Evolutionary conservation across 257 asterid species (phyloP).

Genomic region (Datura wrightii): DNA sequence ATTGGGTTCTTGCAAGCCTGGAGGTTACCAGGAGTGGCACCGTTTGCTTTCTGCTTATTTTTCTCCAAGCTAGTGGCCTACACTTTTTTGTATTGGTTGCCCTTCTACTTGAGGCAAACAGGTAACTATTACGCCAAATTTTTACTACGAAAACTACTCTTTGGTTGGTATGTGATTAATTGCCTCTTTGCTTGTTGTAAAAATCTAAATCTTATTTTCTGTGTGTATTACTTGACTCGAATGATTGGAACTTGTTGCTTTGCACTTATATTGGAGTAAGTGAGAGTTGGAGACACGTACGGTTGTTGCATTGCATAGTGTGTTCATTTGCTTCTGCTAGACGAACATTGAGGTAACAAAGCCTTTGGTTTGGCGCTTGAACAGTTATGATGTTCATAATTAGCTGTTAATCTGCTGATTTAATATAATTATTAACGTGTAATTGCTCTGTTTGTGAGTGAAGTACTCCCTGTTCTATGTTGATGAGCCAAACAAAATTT

Average conservation of each 20-base stretch:
- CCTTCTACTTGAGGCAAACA: slow-evolving; percentile 90
- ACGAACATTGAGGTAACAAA: background rate
- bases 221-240: background rate
- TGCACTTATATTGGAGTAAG: background rate
- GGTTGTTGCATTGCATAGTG: background rate
- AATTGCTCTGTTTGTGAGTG: background rate
- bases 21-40: slow-evolving; percentile 85
- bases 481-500: background rate
- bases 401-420: background rate
- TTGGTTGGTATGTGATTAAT: background rate
- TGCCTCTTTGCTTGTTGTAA: background rate
- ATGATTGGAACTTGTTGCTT: background rate
- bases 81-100: slow-evolving; percentile 96
- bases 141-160: background rate
- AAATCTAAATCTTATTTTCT: background rate
- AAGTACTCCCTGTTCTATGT: background rate
- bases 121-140: slow-evolving; percentile 47
- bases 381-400: background rate
- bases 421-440: background rate
- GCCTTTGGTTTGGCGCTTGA: background rate
- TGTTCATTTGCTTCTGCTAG: background rate
- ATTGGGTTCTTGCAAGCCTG: slow-evolving; percentile 92
- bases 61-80: slow-evolving; percentile 97
- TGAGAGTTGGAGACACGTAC: background rate
- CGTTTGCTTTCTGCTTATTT: slow-evolving; percentile 83